Evolutionary conservation across 768 basidiomycete species (phyloP).

Genomic region (Multifurca ochricompacta): DNA sequence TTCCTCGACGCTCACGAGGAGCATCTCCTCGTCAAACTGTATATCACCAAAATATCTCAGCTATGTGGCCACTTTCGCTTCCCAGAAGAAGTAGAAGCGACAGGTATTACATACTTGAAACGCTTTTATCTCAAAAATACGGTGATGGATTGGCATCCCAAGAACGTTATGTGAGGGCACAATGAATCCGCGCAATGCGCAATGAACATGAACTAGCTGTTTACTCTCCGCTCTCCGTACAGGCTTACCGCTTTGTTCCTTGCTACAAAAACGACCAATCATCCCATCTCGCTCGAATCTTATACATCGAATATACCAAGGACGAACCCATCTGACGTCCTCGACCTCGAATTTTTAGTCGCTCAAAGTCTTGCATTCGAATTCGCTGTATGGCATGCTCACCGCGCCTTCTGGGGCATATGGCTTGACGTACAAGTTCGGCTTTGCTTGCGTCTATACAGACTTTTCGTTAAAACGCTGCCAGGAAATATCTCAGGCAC

Average conservation of each 20-base stretch:
- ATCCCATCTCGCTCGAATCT: slow-evolving; percentile 77
- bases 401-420: slow-evolving; percentile 81
- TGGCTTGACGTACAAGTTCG: slow-evolving; percentile 82
- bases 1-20: slow-evolving; percentile 84
- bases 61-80: slow-evolving; percentile 81
- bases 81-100: slow-evolving; percentile 89
- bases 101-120: slow-evolving; percentile 87
- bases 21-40: slow-evolving; percentile 79
- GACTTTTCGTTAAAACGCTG: not conserved
- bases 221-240: slow-evolving; percentile 8
- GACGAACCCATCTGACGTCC: slow-evolving; percentile 72
- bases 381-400: slow-evolving; percentile 88
- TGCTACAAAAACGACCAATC: slow-evolving; percentile 96
- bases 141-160: slow-evolving; percentile 99
- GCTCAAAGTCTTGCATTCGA: slow-evolving; percentile 93
- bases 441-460: slow-evolving; percentile 17
- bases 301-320: slow-evolving; percentile 82
- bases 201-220: not conserved
- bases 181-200: not conserved
- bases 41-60: slow-evolving; percentile 77
- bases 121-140: slow-evolving; percentile 97
- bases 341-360: slow-evolving; percentile 92
- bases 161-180: slow-evolving; percentile 91
- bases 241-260: slow-evolving; percentile 96
- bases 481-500: slow-evolving; percentile 51